Evolutionary conservation across 352 stramenopile species (phyloP).

Genomic region (Halophytophthora batemanensis): DNA sequence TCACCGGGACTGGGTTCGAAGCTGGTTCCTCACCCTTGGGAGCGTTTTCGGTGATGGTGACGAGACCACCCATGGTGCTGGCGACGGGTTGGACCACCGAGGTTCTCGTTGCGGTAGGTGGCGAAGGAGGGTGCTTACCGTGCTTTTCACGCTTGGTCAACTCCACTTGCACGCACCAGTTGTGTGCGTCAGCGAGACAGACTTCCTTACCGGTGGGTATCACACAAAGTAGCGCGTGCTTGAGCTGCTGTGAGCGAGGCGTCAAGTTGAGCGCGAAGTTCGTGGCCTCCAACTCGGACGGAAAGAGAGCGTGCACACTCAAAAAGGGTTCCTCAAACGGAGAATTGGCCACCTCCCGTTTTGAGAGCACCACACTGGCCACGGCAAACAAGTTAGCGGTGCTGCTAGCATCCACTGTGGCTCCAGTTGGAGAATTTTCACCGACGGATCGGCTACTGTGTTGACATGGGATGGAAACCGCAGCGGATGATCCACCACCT

Average conservation of each 20-base stretch:
- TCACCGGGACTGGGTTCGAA: not conserved
- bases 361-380: slow-evolving; percentile 56
- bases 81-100: not conserved
- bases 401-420: not conserved
- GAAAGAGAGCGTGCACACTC: slow-evolving; percentile 42
- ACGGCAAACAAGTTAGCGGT: slow-evolving; percentile 33
- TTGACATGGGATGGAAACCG: not conserved
- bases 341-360: slow-evolving; percentile 34
- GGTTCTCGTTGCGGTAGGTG: not conserved
- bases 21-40: not conserved
- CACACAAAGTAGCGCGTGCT: slow-evolving; percentile 60
- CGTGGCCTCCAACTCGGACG: slow-evolving; percentile 47
- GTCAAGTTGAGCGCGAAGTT: slow-evolving; percentile 35
- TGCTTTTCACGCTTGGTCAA: slow-evolving; percentile 41
- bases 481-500: not conserved
- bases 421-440: slow-evolving; percentile 2
- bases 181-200: slow-evolving; percentile 49
- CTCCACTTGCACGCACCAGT: slow-evolving; percentile 71
- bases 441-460: slow-evolving; percentile 9
- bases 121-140: slow-evolving; percentile 4
- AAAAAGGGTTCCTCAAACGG: slow-evolving; percentile 51
- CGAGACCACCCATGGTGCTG: slow-evolving; percentile 4
- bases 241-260: slow-evolving; percentile 21
- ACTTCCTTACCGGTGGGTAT: slow-evolving; percentile 46
- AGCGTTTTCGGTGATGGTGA: slow-evolving; percentile 4